Conservation (phyloP, 2,329 filamentous ascomycete species). For the Trichoderma sp. region DNA sequence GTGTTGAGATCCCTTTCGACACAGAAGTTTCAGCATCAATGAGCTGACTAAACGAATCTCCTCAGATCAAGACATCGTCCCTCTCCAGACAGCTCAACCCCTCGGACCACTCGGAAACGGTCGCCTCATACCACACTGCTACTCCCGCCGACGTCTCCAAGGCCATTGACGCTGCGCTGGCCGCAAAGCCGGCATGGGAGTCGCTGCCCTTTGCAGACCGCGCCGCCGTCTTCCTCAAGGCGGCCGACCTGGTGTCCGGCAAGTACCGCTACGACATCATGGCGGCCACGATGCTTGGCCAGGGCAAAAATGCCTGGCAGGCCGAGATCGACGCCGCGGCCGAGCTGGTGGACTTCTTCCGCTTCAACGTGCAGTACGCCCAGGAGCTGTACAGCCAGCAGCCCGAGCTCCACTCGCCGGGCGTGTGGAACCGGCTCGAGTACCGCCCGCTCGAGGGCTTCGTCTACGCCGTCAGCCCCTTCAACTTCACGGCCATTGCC, state of each 20-base stretch:
- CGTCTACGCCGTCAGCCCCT: conserved; percentile 89
- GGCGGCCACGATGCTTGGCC: conserved; percentile 91
- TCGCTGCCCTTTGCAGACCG: conserved; percentile 83
- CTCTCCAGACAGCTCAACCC: conserved; percentile 76
- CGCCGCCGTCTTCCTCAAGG: conserved; percentile 92
- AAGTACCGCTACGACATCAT: conserved; percentile 98
- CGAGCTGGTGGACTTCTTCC: conserved; percentile 87
- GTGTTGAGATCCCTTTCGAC: conserved; percentile 28
- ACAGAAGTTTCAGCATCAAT: background rate
- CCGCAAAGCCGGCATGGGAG: conserved; percentile 85
- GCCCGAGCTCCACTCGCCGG: conserved; percentile 75
- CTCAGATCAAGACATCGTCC: conserved; percentile 62
- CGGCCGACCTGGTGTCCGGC: conserved; percentile 80
- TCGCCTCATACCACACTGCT: conserved; percentile 85
- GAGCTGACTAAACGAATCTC: background rate
- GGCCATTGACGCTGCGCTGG: conserved; percentile 80
- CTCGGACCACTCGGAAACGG: conserved; percentile 68
- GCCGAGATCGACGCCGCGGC: conserved; percentile 97
- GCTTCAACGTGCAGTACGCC: conserved; percentile 92
- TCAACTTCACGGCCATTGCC: conserved; percentile 96
- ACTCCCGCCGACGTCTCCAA: conserved; percentile 69
- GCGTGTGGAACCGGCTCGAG: conserved; percentile 89
- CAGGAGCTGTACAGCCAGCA: conserved; percentile 88
- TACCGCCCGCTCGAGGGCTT: conserved; percentile 90
- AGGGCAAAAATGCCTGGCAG: conserved; percentile 98